Base-by-base conservation (phyloP, 306 rosid species). In the Gastrolobium villosum region DNA sequence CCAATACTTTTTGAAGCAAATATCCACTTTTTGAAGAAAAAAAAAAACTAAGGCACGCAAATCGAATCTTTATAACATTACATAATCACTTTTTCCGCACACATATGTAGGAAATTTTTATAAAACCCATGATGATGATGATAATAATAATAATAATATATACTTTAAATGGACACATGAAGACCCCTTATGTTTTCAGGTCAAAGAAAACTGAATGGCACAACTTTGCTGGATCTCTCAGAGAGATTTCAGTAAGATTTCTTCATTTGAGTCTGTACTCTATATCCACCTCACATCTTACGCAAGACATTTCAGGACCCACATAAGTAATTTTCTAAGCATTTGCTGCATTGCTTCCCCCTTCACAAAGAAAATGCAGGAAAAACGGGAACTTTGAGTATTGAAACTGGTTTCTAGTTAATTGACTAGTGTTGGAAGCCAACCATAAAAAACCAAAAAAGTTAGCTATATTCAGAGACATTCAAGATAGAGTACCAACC, bases 401-500 rank as follows among this genome's bases (percentile, higher is more conserved):
- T 68, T 76, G 70, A 77, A 44, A 68, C 69, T 62, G 35, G 75
- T 77, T 26, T 59, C 69, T 84, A 65, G 72, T 80, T 84, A 83
- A 79, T 82, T 83, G 26, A 20, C 26, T 20, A 0, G 55, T 15
- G 14, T 81, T 80, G 60, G 75, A 78, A 75, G 77, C 85, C 85
- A 75, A 81, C 77, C 78, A 74, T 5, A 72, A 68, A 74, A 76
- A 32, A 65, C 66, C 79, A 66, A 62, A 20, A 82, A 20, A 48
- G 39, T 53, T 66, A 59, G 82, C 84, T 76, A 80, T 14, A 67
- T 50, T 49, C 9, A 9, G 14, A 82, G 75, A 81, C 60, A 73
- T 56, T 15, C 69, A 77, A 74, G 82, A 57, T 74, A 71, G 88
- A 88, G 92, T 82, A 83, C 83, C 89, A 89, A 76, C 84, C 83